These are phyloP conservation scores for Pleurotus sapidus DNA, from an alignment of 768 basidiomycete species.

Conservation along the genomic window DNA sequence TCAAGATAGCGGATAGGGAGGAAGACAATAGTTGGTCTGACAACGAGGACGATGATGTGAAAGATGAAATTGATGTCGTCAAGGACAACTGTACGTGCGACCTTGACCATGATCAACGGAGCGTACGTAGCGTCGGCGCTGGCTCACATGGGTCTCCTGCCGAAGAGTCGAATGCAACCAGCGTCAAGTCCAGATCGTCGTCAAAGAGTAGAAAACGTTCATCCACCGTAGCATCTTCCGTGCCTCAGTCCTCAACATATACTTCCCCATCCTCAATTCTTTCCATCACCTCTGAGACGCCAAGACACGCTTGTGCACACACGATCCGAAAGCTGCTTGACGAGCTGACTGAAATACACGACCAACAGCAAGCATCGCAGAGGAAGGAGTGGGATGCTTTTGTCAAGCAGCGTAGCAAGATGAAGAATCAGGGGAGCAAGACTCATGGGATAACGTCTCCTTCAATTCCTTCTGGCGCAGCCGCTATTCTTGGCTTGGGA, in stretches of 20 bases:
- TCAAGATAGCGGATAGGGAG: constrained; percentile 81
- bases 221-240: constrained; percentile 26
- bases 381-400: constrained; percentile 89
- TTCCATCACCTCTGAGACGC: constrained; percentile 56
- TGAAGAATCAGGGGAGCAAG: constrained; percentile 31
- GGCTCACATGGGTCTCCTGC: constrained; percentile 7
- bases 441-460: constrained; percentile 14
- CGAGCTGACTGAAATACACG: constrained; percentile 80
- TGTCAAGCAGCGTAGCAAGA: constrained; percentile 64
- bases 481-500: constrained; percentile 67
- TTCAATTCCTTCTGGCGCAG: constrained; percentile 36
- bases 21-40: constrained; percentile 80
- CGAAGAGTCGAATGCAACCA: constrained; percentile 9
- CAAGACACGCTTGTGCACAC: constrained; percentile 71
- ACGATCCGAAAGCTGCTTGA: constrained; percentile 73
- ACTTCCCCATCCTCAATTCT: constrained; percentile 53
- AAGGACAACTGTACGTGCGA: constrained; percentile 44
- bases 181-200: constrained; percentile 32
- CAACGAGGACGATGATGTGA: constrained; percentile 44
- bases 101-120: constrained; percentile 25
- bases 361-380: constrained; percentile 65
- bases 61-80: constrained; percentile 40
- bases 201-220: constrained; percentile 47
- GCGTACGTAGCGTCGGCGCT: constrained; percentile 12
- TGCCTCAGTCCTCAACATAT: constrained; percentile 15